These are phyloP conservation scores for Tephrocybe sp. DNA, from an alignment of 768 basidiomycete species.

Conservation along the genomic window DNA sequence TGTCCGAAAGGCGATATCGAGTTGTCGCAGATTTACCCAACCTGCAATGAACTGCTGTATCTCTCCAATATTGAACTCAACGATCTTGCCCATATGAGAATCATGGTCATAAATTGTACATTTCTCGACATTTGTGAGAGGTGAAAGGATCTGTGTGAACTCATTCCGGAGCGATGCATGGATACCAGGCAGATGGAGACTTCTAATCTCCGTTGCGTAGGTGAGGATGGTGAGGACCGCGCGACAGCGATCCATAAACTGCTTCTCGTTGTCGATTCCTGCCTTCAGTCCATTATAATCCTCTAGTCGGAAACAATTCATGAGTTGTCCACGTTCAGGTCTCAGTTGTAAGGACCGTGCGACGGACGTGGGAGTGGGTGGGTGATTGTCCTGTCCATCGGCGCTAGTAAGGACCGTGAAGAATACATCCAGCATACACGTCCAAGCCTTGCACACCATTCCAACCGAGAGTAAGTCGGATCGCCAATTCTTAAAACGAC, in stretches of 20 bases:
- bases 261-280: conserved; percentile 3
- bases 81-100: conserved; percentile 5
- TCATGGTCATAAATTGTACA: conserved; percentile 5
- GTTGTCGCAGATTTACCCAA: background rate
- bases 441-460: conserved; percentile 12
- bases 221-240: conserved; percentile 8
- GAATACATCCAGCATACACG: conserved; percentile 12
- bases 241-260: conserved; percentile 3
- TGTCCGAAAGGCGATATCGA: conserved; percentile 3
- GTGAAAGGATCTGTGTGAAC: background rate
- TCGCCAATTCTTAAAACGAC: conserved; percentile 6
- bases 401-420: conserved; percentile 4
- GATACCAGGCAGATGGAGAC: conserved; percentile 4
- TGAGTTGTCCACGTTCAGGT: conserved; percentile 10
- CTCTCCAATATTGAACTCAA: conserved; percentile 6
- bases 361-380: background rate
- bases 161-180: conserved; percentile 3
- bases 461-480: conserved; percentile 6
- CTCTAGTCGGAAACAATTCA: conserved; percentile 4
- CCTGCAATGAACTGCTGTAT: conserved; percentile 5
- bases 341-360: conserved; percentile 6
- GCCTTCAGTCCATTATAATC: background rate
- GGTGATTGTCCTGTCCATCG: background rate
- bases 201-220: conserved; percentile 2
- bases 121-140: background rate